A percentile compares a stretch with the other conserved stretches of the same genome.
phyloP scores from a whole-genome alignment of 2,329 filamentous ascomycete species.

The Penicillium griseofulvum region DNA sequence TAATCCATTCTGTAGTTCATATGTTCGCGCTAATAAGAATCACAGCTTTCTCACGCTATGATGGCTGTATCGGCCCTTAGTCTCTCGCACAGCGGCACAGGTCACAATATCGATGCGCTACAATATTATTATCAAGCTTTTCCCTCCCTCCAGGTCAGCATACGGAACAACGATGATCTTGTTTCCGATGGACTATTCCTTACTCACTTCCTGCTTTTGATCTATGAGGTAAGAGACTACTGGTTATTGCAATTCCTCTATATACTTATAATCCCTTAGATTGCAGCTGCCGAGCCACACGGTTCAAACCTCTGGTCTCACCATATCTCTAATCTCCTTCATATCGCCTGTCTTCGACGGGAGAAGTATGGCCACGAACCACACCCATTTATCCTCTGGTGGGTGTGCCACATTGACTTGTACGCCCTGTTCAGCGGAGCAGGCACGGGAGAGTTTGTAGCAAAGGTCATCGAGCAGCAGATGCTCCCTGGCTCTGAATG shows the following conservation, averaged over 20 bases:
- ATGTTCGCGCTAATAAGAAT: constrained; percentile 1
- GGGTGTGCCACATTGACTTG: constrained; percentile 55
- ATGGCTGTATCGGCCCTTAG: constrained; percentile 58
- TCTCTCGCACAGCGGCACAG: constrained; percentile 47
- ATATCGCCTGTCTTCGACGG: constrained; percentile 50
- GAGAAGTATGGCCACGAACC: constrained; percentile 46
- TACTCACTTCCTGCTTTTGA: constrained; percentile 56
- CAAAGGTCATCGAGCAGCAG: constrained; percentile 47
- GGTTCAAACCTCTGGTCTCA: constrained; percentile 54
- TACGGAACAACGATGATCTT: constrained; percentile 51
- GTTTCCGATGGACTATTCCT: constrained; percentile 57
- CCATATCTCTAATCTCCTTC: constrained; percentile 53
- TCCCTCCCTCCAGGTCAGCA: constrained; percentile 46
- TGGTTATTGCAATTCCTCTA: not conserved
- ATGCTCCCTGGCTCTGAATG: constrained; percentile 46
- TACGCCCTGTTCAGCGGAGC: constrained; percentile 54
- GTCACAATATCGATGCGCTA: constrained; percentile 49
- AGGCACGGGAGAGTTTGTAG: constrained; percentile 51
- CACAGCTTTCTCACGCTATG: constrained; percentile 56
- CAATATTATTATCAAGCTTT: constrained; percentile 57
- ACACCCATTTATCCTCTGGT: constrained; percentile 55
- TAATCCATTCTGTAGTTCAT: constrained; percentile 14
- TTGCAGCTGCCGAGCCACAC: constrained; percentile 47
- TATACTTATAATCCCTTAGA: constrained; percentile 31
- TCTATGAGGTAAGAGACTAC: constrained; percentile 51